Evolutionary conservation across 2,329 filamentous ascomycete genomes (phyloP).

Genomic region (Tothia fuscella): DNA sequence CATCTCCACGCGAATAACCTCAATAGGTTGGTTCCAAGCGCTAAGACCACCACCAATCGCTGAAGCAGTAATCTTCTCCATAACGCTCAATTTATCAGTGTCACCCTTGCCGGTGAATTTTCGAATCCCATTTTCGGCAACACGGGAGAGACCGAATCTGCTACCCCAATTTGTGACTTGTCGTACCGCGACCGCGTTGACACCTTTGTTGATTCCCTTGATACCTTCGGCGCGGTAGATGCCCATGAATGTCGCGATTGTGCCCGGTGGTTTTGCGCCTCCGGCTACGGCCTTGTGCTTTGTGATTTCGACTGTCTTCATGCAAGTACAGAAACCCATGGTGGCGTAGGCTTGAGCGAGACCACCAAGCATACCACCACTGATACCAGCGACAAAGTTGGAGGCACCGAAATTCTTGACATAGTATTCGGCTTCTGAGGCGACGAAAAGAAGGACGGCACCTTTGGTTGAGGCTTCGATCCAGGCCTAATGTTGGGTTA

Average conservation of each 20-base stretch:
- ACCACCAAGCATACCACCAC: constrained; percentile 84
- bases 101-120: constrained; percentile 65
- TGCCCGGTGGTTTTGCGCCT: constrained; percentile 77
- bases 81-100: constrained; percentile 60
- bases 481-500: too few species aligned
- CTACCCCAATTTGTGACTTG: constrained; percentile 99
- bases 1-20: constrained; percentile 99
- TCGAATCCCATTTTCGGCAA: constrained; percentile 84
- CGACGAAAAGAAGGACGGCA: constrained; percentile 96
- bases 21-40: constrained; percentile 99
- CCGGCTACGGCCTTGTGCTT: constrained; percentile 85
- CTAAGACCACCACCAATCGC: constrained; percentile 84
- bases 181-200: constrained; percentile 95
- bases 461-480: constrained; percentile 99
- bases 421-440: constrained; percentile 94
- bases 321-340: constrained; percentile 99
- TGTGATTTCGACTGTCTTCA: constrained; percentile 99
- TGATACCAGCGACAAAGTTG: constrained; percentile 80
- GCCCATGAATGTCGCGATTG: constrained; percentile 89
- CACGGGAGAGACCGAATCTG: constrained; percentile 83
- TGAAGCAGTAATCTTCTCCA: constrained; percentile 83
- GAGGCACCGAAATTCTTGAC: constrained; percentile 71
- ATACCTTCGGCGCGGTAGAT: constrained; percentile 95
- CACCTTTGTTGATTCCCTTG: constrained; percentile 91
- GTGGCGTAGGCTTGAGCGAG: constrained; percentile 97